These are phyloP conservation scores for Gentiana straminea DNA, from an alignment of 257 asterid species.

Conservation along the genomic window DNA sequence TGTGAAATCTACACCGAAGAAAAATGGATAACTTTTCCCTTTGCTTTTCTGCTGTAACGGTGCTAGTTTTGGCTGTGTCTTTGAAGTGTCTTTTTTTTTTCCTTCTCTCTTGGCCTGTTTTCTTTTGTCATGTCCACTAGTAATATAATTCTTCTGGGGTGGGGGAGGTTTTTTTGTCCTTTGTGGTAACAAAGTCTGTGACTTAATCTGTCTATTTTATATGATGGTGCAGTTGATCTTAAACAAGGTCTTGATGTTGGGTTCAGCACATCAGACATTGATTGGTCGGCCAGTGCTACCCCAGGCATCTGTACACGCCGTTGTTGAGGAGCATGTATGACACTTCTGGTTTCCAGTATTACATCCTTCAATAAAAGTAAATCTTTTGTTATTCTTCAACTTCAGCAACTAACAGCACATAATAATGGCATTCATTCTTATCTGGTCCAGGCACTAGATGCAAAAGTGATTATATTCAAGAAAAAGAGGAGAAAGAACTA, in stretches of 20 bases:
- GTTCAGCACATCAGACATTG: slow-evolving; percentile 60
- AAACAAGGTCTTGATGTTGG: slow-evolving; percentile 81
- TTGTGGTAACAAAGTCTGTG: background rate
- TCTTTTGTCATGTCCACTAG: too few species aligned
- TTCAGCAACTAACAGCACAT: too few species aligned
- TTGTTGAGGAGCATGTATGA: slow-evolving; percentile 97
- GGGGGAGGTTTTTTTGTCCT: too few species aligned
- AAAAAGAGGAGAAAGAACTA: slow-evolving; percentile 95
- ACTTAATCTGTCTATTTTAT: slow-evolving; percentile 7
- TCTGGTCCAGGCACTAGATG: slow-evolving; percentile 70
- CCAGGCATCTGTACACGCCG: slow-evolving; percentile 88
- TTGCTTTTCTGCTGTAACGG: too few species aligned
- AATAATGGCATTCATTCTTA: background rate
- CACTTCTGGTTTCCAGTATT: background rate
- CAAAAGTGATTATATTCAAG: slow-evolving; percentile 91
- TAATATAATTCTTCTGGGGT: too few species aligned
- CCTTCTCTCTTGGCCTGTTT: too few species aligned
- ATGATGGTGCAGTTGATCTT: slow-evolving; percentile 51
- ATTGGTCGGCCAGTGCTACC: slow-evolving; percentile 92
- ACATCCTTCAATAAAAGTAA: background rate
- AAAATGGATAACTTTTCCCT: too few species aligned
- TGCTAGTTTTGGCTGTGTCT: too few species aligned
- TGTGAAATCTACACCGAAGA: too few species aligned
- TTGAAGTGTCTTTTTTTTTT: too few species aligned
- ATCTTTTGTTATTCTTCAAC: background rate